These are phyloP conservation scores for Hypseocharis bilobata DNA, from an alignment of 441 rosid species.

Conservation along the genomic window DNA sequence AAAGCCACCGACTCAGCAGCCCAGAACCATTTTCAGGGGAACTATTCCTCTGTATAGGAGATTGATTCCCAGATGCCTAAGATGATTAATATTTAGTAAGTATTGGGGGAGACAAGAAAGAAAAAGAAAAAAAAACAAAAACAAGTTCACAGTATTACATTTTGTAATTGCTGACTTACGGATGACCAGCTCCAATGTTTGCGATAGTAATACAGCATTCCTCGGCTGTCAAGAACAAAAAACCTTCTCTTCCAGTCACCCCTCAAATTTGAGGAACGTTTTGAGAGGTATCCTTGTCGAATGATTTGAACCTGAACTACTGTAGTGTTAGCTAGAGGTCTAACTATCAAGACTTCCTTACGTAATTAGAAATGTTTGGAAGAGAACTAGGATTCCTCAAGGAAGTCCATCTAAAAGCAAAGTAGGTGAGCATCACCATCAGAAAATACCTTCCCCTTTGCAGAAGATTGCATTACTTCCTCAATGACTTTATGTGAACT, in stretches of 20 bases:
- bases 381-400: conserved; percentile 1
- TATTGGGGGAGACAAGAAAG: conserved; percentile 6
- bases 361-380: not conserved
- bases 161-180: conserved; percentile 39
- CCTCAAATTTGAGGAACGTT: conserved; percentile 86
- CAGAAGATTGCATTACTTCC: conserved; percentile 97
- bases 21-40: conserved; percentile 92
- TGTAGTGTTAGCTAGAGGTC: conserved; percentile 14
- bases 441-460: conserved; percentile 76
- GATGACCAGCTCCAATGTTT: conserved; percentile 79
- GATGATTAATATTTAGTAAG: conserved; percentile 6
- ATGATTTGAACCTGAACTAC: conserved; percentile 81
- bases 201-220: conserved; percentile 93
- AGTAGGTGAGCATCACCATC: not conserved
- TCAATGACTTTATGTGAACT: conserved; percentile 98
- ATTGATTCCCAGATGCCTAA: conserved; percentile 71
- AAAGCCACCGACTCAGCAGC: conserved; percentile 89
- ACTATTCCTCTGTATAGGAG: conserved; percentile 74
- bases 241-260: conserved; percentile 99
- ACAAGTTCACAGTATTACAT: conserved; percentile 1
- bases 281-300: conserved; percentile 94
- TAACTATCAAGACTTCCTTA: not conserved
- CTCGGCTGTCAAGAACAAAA: conserved; percentile 97
- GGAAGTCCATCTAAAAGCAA: conserved; percentile 4
- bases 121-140: conserved; percentile 11